A percentile compares a stretch with the other conserved stretches of the same genome.
Conservation (phyloP, 129 eudicot species). For the Glebionis coronaria region DNA sequence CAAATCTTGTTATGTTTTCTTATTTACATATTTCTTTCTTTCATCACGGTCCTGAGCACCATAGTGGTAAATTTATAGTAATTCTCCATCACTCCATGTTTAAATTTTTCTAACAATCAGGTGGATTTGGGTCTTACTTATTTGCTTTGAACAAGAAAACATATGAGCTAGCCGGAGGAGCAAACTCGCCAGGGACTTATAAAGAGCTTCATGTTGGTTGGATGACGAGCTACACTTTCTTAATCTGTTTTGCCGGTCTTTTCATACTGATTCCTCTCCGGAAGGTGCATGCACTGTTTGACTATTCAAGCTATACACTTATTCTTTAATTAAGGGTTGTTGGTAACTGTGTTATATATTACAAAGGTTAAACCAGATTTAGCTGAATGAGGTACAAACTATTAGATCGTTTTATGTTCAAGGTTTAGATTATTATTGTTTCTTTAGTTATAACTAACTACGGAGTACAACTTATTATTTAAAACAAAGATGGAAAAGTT, state of each 20-base stretch:
- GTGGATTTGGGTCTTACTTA: constrained; percentile 75
- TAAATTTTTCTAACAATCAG: constrained; percentile 20
- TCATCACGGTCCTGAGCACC: too few species aligned
- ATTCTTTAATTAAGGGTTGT: neutral
- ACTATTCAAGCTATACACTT: neutral
- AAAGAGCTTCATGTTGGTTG: constrained; percentile 75
- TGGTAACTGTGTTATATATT: neutral
- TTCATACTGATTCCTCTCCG: constrained; percentile 74
- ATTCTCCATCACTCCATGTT: too few species aligned
- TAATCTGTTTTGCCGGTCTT: constrained; percentile 72
- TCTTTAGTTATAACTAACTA: too few species aligned
- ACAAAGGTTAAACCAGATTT: neutral
- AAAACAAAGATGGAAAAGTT: neutral
- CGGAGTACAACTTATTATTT: neutral
- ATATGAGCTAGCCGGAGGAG: constrained; percentile 61
- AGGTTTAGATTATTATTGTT: neutral
- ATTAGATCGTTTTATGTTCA: neutral
- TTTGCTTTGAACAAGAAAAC: constrained; percentile 67
- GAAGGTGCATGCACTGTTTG: constrained; percentile 42
- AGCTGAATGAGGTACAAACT: neutral
- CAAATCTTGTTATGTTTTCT: neutral
- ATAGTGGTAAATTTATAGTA: too few species aligned
- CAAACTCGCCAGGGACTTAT: constrained; percentile 48
- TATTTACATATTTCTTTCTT: too few species aligned
- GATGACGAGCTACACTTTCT: constrained; percentile 61